Evolutionary conservation across 2,329 filamentous ascomycete genomes (phyloP), one percentile per base, ranked within the genome.

Genomic region (Colletotrichum theobromicola): DNA sequence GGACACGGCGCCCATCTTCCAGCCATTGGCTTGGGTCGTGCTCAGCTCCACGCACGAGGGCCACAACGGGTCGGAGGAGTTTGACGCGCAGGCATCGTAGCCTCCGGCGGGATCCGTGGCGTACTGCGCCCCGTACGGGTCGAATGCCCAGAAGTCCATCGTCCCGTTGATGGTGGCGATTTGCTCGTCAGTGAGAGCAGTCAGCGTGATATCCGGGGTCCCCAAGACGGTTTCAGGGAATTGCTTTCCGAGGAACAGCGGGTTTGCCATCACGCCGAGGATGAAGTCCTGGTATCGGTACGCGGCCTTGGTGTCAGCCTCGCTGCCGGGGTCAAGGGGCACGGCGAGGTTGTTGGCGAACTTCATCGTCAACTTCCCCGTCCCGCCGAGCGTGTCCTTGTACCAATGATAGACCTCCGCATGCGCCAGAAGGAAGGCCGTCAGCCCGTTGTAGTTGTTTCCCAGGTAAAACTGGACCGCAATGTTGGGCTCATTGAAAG

Each of bases 1-100:
- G 3, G 88, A 90, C 15, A 85, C 83, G 75, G 91, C 90, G 24
- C 90, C 90, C 63, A 92, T 89, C 76, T 89, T 84, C 90, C 90
- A 92, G 4, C 89, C 90, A 34, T 86, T 86, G 2, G 83, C 80
- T 50, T 88, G 88, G 2, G 80, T 82, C 0, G 82, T 87, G 13
- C 84, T 85, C 71, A 88, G 85, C 1, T 84, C 85, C 2, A 90
- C 88, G 76, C 90, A 92, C 74, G 87, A 87, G 0, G 90, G 90
- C 24, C 85, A 87, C 10, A 87, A 82, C 0, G 86, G 32, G 28
- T 69, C 61, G 12, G 77, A 70, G 10, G 46, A 37, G 58, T 91
- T 87, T 8, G 82, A 75, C 2, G 87, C 84, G 77, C 90, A 92
- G 7, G 84, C 83, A 0, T 83, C 80, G 60, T 90, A 85, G 2